phyloP scores from a whole-genome alignment of 768 basidiomycete species.

The Tubosaeta sp. region DNA sequence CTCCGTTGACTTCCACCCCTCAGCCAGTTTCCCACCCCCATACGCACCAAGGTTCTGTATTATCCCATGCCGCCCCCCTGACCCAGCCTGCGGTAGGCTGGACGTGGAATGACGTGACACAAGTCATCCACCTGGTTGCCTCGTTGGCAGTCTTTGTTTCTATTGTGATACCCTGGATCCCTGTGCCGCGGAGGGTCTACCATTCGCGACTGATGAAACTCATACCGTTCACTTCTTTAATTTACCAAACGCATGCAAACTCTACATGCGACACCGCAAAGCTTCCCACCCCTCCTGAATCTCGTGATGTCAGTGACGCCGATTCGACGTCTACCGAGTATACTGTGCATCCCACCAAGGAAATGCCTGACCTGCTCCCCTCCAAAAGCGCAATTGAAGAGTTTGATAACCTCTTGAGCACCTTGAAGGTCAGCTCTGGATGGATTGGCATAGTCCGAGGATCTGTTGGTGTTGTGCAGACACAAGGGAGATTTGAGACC shows the following conservation, averaged over 20 bases:
- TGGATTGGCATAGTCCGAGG: conserved; percentile 34
- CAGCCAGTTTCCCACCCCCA: conserved; percentile 34
- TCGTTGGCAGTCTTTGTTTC: conserved; percentile 59
- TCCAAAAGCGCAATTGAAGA: conserved; percentile 37
- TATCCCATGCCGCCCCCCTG: conserved; percentile 35
- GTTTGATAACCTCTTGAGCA: conserved; percentile 33
- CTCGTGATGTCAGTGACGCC: conserved; percentile 22
- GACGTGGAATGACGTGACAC: conserved; percentile 52
- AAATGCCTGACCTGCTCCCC: conserved; percentile 27
- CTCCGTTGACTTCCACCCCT: conserved; percentile 50
- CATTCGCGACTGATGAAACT: conserved; percentile 22
- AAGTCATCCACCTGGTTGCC: conserved; percentile 61
- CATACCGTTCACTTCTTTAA: conserved; percentile 22
- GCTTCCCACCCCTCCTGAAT: conserved; percentile 26
- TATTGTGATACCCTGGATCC: conserved; percentile 48
- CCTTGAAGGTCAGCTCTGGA: conserved; percentile 38
- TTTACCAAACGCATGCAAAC: conserved; percentile 3
- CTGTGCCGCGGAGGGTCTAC: conserved; percentile 21
- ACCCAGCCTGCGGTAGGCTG: conserved; percentile 27
- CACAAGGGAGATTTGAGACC: neutral
- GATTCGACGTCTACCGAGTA: conserved; percentile 30
- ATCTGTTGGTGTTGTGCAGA: conserved; percentile 7
- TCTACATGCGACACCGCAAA: conserved; percentile 11
- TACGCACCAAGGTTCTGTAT: conserved; percentile 55
- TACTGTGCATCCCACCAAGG: conserved; percentile 17